Percentiles rank a stretch among this genome's conserved stretches.
Evolutionary conservation across 1,284 basidiomycete genomes (phyloP).

Genomic region (Spongiforma sp.): DNA sequence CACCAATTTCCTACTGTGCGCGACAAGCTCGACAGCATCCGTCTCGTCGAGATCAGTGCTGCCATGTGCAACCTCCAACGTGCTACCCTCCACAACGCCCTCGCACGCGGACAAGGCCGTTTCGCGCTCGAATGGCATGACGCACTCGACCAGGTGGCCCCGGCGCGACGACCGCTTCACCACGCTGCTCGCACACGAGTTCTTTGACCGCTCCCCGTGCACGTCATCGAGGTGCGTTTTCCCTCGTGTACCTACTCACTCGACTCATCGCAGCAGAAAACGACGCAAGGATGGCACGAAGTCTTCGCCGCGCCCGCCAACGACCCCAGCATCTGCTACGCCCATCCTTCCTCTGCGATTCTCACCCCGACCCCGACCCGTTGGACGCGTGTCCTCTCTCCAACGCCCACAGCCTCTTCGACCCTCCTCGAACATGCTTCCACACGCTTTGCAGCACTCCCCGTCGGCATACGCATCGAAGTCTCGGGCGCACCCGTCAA

Average conservation of each 20-base stretch:
- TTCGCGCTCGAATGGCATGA: slow-evolving; percentile 76
- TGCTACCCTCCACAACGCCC: slow-evolving; percentile 49
- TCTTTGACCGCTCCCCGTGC: slow-evolving; percentile 96
- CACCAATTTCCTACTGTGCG: slow-evolving; percentile 51
- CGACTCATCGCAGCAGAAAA: slow-evolving; percentile 57
- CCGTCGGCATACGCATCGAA: slow-evolving; percentile 76
- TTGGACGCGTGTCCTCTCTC: slow-evolving; percentile 73
- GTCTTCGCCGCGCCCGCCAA: slow-evolving; percentile 69
- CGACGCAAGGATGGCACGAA: slow-evolving; percentile 85
- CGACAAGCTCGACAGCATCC: slow-evolving; percentile 56
- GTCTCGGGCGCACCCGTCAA: slow-evolving; percentile 76
- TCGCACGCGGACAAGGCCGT: slow-evolving; percentile 21
- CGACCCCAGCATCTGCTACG: slow-evolving; percentile 33
- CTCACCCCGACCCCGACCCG: slow-evolving; percentile 32
- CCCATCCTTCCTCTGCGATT: slow-evolving; percentile 25
- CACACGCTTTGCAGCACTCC: slow-evolving; percentile 67
- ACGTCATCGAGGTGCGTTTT: slow-evolving; percentile 84
- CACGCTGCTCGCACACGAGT: slow-evolving; percentile 94
- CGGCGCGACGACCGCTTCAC: slow-evolving; percentile 69
- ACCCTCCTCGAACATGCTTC: slow-evolving; percentile 74
- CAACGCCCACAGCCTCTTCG: slow-evolving; percentile 66
- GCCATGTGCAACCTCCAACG: slow-evolving; percentile 72
- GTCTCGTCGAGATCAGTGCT: slow-evolving; percentile 83
- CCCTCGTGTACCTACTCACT: no score
- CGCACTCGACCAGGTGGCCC: slow-evolving; percentile 70